Evolutionary conservation across 2,329 filamentous ascomycete species (phyloP), one percentile per base, ranked within the genome.

Genomic region (Colletotrichum tabaci): DNA sequence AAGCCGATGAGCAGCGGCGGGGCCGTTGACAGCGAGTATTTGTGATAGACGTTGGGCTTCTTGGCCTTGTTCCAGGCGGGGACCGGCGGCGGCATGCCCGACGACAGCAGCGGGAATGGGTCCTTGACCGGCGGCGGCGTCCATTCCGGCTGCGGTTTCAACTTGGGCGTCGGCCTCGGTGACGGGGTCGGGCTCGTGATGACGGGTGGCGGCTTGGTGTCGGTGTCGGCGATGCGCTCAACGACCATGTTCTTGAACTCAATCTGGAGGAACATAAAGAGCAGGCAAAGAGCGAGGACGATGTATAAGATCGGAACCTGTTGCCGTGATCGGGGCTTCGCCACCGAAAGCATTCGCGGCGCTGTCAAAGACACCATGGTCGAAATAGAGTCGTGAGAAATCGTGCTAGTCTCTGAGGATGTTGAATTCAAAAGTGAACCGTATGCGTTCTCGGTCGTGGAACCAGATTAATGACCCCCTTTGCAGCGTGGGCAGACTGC

Each of bases 1-100:
- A 90, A 91, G 18, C 88, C 87, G 68, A 91, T 88, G 53, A 90
- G 81, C 4, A 91, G 82, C 1, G 88, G 87, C 2, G 88, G 86
- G 3, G 80, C 76, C 47, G 79, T 73, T 8, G 80, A 76, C 30
- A 85, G 74, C 55, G 79, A 78, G 66, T 84, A 82, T 60, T 81
- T 81, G 74, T 82, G 81, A 4, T 82, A 77, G 65, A 84, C 80
- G 52, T 79, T 75, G 38, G 69, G 69, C n/a, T 42, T 26, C 23
- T 78, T 76, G 0, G 85, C 82, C 15, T 75, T 69, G 73, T 87
- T 87, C 81, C 86, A 87, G 18, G 74, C 69, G 0, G 85, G 85
- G 9, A 87, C 81, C 0, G 83, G 81, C 4, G 84, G 84, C 5
- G 82, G 77, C 58, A 72, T 75, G 16, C 81, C 78, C 13, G 77